Evolutionary conservation across 140 eudicot genomes (phyloP), one percentile per base, ranked within the genome.

Genomic region (Flaveria floridana): DNA sequence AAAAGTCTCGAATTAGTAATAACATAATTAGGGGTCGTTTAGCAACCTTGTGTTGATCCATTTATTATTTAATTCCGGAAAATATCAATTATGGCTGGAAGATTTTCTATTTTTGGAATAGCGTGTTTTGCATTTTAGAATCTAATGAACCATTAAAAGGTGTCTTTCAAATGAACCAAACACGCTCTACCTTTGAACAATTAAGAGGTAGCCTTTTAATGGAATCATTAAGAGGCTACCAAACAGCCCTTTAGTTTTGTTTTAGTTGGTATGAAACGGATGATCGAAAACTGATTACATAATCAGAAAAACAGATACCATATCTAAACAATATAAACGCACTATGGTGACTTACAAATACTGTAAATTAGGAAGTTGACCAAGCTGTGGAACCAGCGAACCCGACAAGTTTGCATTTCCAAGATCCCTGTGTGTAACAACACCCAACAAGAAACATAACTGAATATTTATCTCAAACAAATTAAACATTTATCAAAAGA

Each of bases 371-470:
- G 78, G 18, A 63, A 94, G 97, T 68, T 50, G 86, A 74, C 99
- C 99, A 81, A 94, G 99, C 84, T 86, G 90, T 16, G 89, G 63
- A 84, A 82, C 97, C 73, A 94, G 87, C 79, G 76, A 81, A 71
- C 99, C 99, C 10, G 99, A 80, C 81, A 94, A 85, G 79, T 88
- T 87, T 9, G 99, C 99, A 80, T 94, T 94, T 51, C 97, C 99
- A 71, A 94, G 99, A 85, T 94, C 99, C 76, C 99, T 92, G 89
- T 1, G 5, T n/a, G 41, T 46, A 30, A 50, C 12, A 46, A 25
- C 41, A 14, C 13, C 52, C 9, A 65, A 51, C 65, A 12, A 65
- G 0, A 3, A 72, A 71, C n/a, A n/a, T 1, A 30, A 80, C 66
- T 14, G 13, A 16, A 11, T 16, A 39, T 16, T 30, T 34, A 28